Evolutionary conservation across 192 early-diverging fungal species (phyloP), one percentile per base, ranked within the genome.

Genomic region (Entophlyctis luteolus): DNA sequence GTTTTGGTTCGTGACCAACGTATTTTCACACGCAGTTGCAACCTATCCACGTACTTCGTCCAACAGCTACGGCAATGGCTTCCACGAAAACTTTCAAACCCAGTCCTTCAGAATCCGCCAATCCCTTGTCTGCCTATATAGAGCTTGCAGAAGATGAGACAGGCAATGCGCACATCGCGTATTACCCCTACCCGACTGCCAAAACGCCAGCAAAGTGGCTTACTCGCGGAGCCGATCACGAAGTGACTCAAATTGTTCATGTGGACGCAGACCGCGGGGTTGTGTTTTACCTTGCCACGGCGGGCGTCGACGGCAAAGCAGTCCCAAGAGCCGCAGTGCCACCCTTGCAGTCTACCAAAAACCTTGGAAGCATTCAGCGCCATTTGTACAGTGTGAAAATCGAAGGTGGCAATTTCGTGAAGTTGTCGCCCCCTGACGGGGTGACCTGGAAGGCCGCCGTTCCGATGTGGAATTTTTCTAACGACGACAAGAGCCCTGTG

Each of bases 91-190:
- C n/a, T n/a, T n/a, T n/a, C n/a, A n/a, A n/a, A n/a, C n/a, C n/a
- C n/a, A n/a, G n/a, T n/a, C n/a, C n/a, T n/a, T n/a, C n/a, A n/a
- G 65, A 58, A 5, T 62, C 72, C 34, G 18, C 48, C 3, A 36
- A 73, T 0, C n/a, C n/a, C n/a, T n/a, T n/a, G n/a, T 46, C 76
- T 1, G n/a, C 32, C 27, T 84, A 84, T 55, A 32, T 84, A 8
- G 83, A 84, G 56, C 35, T 84, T n/a, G 63, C 63, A 46, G 83
- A 84, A 39, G 66, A 84, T 53, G 65, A 33, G 0, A 50, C 73
- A 22, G 83, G 83, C 4, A 77, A 71, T 50, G 47, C 65, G 25
- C 82, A 84, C 59, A 46, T 84, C 2, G 82, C 82, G 6, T 75
- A 79, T 48, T 84, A 70, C 52, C 27, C 38, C 31, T 8, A 46